Conservation (phyloP, 805 yeast genomes). For the Myxozyma kluyveri region DNA sequence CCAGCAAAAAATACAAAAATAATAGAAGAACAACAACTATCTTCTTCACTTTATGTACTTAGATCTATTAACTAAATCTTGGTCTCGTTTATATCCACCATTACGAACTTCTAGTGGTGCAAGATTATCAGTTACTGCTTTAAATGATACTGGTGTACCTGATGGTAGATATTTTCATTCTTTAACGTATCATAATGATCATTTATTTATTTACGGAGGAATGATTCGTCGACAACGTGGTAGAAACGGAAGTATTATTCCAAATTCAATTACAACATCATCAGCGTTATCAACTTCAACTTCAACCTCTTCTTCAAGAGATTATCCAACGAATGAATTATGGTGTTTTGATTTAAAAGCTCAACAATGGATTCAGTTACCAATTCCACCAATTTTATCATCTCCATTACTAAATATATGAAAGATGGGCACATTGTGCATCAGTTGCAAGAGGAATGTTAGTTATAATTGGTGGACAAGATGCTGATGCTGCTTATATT, state of each 20-base stretch:
- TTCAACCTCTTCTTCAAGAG: background rate
- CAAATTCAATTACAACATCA: no score
- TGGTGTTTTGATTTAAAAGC: slow-evolving; percentile 17
- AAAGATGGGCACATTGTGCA: slow-evolving; percentile 26
- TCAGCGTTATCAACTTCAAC: no score
- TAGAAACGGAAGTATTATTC: no score
- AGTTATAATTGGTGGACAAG: slow-evolving; percentile 29
- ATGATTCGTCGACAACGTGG: no score
- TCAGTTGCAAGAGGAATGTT: slow-evolving; percentile 18
- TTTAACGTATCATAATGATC: slow-evolving; percentile 9
- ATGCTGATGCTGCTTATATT: slow-evolving; percentile 18
- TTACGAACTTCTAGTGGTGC: background rate
- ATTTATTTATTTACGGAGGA: slow-evolving; percentile 22
- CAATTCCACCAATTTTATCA: slow-evolving; percentile 3
- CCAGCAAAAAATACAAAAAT: background rate
- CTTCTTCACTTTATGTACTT: slow-evolving; percentile 17
- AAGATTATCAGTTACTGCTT: background rate
- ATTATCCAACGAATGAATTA: slow-evolving; percentile 11
- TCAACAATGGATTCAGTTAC: slow-evolving; percentile 9
- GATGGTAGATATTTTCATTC: slow-evolving; percentile 20
- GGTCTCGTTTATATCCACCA: slow-evolving; percentile 14
- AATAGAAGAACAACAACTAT: slow-evolving; percentile 1
- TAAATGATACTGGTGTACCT: slow-evolving; percentile 13
- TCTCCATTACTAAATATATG: slow-evolving; percentile 1
- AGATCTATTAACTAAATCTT: slow-evolving; percentile 14